phyloP scores from a whole-genome alignment of 495 filamentous ascomycete genomes.

The Penicillium pancosmium region DNA sequence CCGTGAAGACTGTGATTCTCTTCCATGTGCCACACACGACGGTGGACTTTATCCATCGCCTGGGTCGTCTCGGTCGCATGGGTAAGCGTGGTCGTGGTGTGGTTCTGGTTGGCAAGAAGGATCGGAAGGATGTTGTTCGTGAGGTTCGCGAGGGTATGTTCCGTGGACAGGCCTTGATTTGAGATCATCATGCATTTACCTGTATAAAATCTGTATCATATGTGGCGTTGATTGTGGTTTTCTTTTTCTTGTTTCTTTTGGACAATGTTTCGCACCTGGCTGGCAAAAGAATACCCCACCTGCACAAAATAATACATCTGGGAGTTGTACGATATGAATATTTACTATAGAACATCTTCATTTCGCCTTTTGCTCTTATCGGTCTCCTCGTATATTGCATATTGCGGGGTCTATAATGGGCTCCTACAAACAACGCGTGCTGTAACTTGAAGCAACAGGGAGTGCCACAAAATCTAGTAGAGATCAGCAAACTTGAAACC shows the following conservation, averaged over 20 bases:
- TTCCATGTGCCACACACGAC: conserved; percentile 96
- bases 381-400: no score
- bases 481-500: no score
- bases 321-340: no score
- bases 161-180: conserved; percentile 85
- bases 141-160: conserved; percentile 97
- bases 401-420: no score
- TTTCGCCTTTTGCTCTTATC: no score
- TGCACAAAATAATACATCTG: neutral
- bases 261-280: neutral
- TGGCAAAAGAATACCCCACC: conserved; percentile 25
- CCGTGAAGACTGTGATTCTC: conserved; percentile 85
- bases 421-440: no score
- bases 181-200: conserved; percentile 19
- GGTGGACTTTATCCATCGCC: conserved; percentile 94
- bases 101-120: conserved; percentile 85
- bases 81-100: conserved; percentile 85
- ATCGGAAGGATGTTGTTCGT: conserved; percentile 84
- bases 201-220: conserved; percentile 33
- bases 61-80: conserved; percentile 92
- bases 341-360: no score
- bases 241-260: conserved; percentile 2
- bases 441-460: no score
- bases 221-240: conserved; percentile 19
- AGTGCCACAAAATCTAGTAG: no score